Evolutionary conservation across 495 filamentous ascomycete genomes (phyloP).

Genomic region (Podospora didyma): DNA sequence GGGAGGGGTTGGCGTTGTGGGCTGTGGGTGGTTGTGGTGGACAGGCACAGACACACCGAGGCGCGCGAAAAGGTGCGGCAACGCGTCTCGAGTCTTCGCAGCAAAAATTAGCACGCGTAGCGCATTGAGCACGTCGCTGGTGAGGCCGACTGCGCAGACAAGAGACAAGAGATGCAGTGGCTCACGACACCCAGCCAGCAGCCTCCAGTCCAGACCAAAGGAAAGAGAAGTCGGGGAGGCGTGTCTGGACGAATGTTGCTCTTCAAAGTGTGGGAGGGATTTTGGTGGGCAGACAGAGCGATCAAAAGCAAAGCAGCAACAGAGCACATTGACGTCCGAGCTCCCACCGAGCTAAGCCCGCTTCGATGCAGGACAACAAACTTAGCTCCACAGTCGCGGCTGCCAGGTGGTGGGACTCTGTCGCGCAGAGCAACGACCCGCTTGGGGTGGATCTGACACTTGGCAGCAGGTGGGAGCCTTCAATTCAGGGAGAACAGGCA

Average conservation of each 20-base stretch:
- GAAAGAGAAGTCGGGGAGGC: conserved; percentile 9
- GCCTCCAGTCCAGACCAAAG: background rate
- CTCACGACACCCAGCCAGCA: background rate
- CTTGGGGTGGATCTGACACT: conserved; percentile 4
- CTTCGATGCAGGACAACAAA: conserved; percentile 28
- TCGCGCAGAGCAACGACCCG: conserved; percentile 29
- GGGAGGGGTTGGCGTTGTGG: conserved; percentile 3
- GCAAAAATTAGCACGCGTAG: conserved; percentile 1
- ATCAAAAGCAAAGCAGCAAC: conserved; percentile 8
- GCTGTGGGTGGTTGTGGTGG: no score
- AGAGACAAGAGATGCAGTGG: background rate
- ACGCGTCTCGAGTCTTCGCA: conserved; percentile 8
- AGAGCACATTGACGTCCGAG: conserved; percentile 20
- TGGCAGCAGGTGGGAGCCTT: background rate
- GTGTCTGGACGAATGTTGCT: background rate
- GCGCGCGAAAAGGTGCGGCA: conserved; percentile 2
- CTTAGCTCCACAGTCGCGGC: conserved; percentile 28
- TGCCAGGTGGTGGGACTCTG: conserved; percentile 18
- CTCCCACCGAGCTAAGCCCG: conserved; percentile 24
- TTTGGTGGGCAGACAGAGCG: conserved; percentile 19
- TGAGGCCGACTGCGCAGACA: background rate
- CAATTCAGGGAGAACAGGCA: background rate
- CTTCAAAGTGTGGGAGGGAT: conserved; percentile 8
- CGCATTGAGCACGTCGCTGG: background rate
- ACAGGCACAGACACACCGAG: background rate